Percentiles rank a stretch among this genome's conserved stretches.
Evolutionary conservation across 2,329 filamentous ascomycete genomes (phyloP).

Genomic region (Fusarium sp.): DNA sequence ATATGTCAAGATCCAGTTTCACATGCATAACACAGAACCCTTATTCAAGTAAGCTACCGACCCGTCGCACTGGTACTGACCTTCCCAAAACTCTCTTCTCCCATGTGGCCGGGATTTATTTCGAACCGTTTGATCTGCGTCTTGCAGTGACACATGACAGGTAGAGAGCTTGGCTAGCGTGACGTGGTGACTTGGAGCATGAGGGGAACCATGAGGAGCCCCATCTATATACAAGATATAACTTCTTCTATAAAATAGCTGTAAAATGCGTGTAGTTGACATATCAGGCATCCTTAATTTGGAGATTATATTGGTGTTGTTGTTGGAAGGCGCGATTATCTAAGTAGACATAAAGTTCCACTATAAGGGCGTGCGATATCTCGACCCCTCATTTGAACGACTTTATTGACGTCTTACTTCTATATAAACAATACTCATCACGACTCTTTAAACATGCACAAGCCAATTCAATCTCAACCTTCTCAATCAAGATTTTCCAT

Average conservation of each 20-base stretch:
- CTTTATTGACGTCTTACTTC: neutral
- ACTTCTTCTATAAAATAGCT: neutral
- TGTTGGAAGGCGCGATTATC: neutral
- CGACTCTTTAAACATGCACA: rapidly evolving
- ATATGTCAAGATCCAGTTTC: neutral
- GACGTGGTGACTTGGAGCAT: neutral
- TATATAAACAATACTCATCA: rapidly evolving
- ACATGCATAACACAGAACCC: neutral
- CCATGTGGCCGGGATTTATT: neutral
- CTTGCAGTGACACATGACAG: conserved; percentile 3
- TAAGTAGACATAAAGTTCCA: neutral
- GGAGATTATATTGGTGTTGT: neutral
- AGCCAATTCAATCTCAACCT: neutral
- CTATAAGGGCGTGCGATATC: neutral
- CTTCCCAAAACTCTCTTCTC: conserved; percentile 1
- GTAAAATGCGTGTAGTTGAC: neutral
- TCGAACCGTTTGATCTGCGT: neutral
- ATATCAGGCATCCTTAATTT: neutral
- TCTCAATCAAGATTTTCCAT: rapidly evolving
- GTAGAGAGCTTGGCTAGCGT: conserved; percentile 2
- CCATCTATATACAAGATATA: neutral
- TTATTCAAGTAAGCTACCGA: neutral
- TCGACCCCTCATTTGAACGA: neutral
- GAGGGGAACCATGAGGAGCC: neutral
- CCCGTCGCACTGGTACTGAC: conserved; percentile 1